phyloP scores from a whole-genome alignment of 2,329 filamentous ascomycete species.

The Mycocentrospora acerina region DNA sequence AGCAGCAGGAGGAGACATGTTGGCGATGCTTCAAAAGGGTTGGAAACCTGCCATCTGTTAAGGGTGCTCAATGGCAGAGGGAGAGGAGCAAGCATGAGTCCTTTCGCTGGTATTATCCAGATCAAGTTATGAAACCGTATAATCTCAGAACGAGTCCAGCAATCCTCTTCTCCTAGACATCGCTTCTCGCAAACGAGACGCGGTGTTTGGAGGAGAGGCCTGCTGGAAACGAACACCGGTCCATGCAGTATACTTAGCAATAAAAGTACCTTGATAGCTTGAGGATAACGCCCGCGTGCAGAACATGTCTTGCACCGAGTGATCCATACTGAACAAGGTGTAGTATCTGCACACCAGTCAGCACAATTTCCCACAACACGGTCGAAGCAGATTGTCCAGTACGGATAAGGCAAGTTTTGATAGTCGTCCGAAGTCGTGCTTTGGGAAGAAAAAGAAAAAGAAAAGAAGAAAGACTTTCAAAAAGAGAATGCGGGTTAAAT shows the following conservation, averaged over 20 bases:
- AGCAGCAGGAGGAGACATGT: slow-evolving; percentile 78
- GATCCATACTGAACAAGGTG: slow-evolving; percentile 30
- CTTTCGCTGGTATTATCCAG: slow-evolving; percentile 99
- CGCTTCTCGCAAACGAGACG: slow-evolving; percentile 1
- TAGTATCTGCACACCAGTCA: slow-evolving; percentile 23
- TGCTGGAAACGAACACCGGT: slow-evolving; percentile 43
- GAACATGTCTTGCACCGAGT: slow-evolving; percentile 34
- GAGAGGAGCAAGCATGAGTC: slow-evolving; percentile 76
- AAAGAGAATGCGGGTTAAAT: slow-evolving; percentile 16
- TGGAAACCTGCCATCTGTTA: slow-evolving; percentile 36
- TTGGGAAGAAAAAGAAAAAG: neutral
- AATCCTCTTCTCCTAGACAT: slow-evolving; percentile 2
- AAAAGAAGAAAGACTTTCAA: slow-evolving; percentile 2
- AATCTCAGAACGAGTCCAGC: slow-evolving; percentile 68
- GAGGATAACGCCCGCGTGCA: slow-evolving; percentile 38
- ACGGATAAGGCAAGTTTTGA: slow-evolving; percentile 14
- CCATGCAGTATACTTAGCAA: slow-evolving; percentile 45
- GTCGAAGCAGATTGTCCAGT: slow-evolving; percentile 12
- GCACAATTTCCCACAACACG: slow-evolving; percentile 9
- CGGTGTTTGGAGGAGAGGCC: slow-evolving; percentile 5
- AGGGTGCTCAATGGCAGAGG: slow-evolving; percentile 23
- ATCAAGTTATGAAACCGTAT: slow-evolving; percentile 92
- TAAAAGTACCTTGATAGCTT: slow-evolving; percentile 41
- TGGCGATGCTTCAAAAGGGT: slow-evolving; percentile 29
- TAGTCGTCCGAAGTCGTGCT: neutral